A percentile compares a stretch with the other conserved stretches of the same genome.
These are phyloP conservation scores for Solanum ossicruentum DNA, from an alignment of 257 asterid genomes.

Conservation along the genomic window DNA sequence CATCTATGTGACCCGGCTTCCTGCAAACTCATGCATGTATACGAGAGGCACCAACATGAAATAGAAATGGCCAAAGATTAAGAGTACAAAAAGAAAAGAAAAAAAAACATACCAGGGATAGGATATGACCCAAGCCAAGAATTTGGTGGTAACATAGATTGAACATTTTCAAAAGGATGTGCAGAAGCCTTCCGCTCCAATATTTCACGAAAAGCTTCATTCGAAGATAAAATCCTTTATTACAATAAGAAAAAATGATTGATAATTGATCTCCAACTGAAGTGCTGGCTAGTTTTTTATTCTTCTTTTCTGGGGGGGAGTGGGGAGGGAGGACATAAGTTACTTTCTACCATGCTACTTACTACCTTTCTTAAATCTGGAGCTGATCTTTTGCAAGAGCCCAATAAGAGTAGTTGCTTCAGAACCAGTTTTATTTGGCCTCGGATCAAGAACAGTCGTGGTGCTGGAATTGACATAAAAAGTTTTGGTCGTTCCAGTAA, in stretches of 20 bases:
- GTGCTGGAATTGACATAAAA: conserved; percentile 81
- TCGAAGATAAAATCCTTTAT: conserved; percentile 5
- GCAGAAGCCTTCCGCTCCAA: conserved; percentile 88
- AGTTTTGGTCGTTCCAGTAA: conserved; percentile 77
- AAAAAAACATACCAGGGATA: conserved; percentile 54
- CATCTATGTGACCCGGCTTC: background rate
- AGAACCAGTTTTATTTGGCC: conserved; percentile 41
- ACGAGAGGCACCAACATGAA: background rate
- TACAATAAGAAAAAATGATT: background rate
- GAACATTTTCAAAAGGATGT: conserved; percentile 91
- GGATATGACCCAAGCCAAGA: conserved; percentile 84
- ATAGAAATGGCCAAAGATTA: background rate
- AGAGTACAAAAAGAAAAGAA: background rate
- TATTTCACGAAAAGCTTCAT: conserved; percentile 78
- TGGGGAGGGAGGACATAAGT: background rate
- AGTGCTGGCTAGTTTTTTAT: background rate
- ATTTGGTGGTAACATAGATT: conserved; percentile 68
- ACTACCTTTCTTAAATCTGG: conserved; percentile 85
- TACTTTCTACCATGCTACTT: background rate
- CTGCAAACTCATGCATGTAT: background rate
- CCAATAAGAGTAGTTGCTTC: conserved; percentile 84
- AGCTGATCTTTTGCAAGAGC: conserved; percentile 81
- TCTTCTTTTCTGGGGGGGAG: background rate
- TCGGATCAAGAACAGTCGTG: conserved; percentile 62
- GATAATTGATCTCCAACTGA: background rate